A percentile compares a stretch with the other conserved stretches of the same genome.
Evolutionary conservation across 441 rosid genomes (phyloP).

Genomic region (Gossypium trilobum): DNA sequence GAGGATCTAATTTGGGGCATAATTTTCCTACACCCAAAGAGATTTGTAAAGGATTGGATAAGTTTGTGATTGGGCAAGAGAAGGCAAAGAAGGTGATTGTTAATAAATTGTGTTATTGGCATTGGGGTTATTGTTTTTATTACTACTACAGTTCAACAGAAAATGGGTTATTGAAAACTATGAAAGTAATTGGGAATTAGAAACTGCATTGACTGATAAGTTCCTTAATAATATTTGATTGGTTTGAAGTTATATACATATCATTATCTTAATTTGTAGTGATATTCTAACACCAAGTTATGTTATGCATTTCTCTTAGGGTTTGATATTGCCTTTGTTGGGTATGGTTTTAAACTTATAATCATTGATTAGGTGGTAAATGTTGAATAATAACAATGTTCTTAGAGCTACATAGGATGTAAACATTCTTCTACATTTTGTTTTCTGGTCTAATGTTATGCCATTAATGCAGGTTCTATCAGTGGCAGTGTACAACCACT

Average conservation of each 20-base stretch:
- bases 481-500: slow-evolving; percentile 94
- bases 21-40: slow-evolving; percentile 87
- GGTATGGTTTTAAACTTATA: background rate
- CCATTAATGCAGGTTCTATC: slow-evolving; percentile 64
- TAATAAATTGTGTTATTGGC: background rate
- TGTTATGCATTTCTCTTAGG: background rate
- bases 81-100: slow-evolving; percentile 75
- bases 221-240: background rate
- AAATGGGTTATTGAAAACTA: background rate
- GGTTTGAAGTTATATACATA: background rate
- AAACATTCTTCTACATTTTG: background rate
- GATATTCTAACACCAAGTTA: background rate
- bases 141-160: background rate
- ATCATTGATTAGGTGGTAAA: background rate
- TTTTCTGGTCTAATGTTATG: slow-evolving; percentile 6
- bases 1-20: slow-evolving; percentile 77
- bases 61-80: slow-evolving; percentile 90
- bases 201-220: background rate
- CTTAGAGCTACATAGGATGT: background rate
- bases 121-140: background rate
- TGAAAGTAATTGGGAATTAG: background rate
- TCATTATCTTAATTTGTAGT: background rate
- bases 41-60: slow-evolving; percentile 76
- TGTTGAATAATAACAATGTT: background rate
- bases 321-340: background rate